phyloP scores from a whole-genome alignment of 2,329 filamentous ascomycete genomes.

The Epichloe festucae region DNA sequence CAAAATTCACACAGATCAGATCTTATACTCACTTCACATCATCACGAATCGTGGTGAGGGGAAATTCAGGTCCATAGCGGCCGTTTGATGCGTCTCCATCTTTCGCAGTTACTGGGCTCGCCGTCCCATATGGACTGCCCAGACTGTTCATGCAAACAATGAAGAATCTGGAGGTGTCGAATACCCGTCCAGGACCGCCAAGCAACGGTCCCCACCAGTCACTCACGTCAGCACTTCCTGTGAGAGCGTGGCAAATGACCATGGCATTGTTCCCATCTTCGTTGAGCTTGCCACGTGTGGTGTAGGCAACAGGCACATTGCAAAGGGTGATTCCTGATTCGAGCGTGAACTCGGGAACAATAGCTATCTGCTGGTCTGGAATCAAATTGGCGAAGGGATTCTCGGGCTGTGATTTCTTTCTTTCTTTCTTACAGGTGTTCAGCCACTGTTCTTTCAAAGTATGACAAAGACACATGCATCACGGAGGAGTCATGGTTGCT shows the following conservation, averaged over 20 bases:
- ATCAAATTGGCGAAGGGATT: slow-evolving; percentile 85
- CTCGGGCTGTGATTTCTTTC: slow-evolving; percentile 58
- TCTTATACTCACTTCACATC: slow-evolving; percentile 65
- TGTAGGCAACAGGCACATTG: slow-evolving; percentile 63
- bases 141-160: slow-evolving; percentile 77
- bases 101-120: slow-evolving; percentile 79
- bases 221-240: slow-evolving; percentile 69
- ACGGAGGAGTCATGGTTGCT: neutral
- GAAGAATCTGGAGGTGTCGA: slow-evolving; percentile 74
- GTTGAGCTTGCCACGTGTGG: slow-evolving; percentile 48
- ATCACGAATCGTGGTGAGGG: slow-evolving; percentile 85
- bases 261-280: slow-evolving; percentile 51
- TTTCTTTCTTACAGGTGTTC: slow-evolving; percentile 55
- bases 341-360: slow-evolving; percentile 80
- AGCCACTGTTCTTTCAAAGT: slow-evolving; percentile 34
- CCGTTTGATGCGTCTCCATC: slow-evolving; percentile 64
- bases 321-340: slow-evolving; percentile 77
- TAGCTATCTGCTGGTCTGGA: slow-evolving; percentile 73
- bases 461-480: neutral
- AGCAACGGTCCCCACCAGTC: slow-evolving; percentile 85
- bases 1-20: neutral
- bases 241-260: slow-evolving; percentile 74
- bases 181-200: slow-evolving; percentile 63
- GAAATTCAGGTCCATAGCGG: slow-evolving; percentile 89
- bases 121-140: slow-evolving; percentile 74